These are phyloP conservation scores for Huntiella abstrusa DNA, from an alignment of 2,329 filamentous ascomycete species.

Conservation along the genomic window DNA sequence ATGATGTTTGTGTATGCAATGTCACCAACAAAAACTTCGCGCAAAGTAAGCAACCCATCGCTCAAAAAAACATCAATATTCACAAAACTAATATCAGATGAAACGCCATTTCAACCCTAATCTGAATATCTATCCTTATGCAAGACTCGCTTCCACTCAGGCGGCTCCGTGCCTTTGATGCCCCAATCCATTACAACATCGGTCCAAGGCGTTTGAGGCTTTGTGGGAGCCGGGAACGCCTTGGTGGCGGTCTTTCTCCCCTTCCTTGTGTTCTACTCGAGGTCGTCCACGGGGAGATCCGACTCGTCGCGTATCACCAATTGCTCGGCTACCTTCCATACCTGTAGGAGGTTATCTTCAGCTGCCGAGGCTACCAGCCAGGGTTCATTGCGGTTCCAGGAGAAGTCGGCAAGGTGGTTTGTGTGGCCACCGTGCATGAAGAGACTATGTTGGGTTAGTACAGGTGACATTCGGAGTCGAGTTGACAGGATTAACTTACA, in stretches of 20 bases:
- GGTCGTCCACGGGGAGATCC: conserved; percentile 57
- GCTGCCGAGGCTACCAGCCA: conserved; percentile 93
- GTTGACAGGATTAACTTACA: conserved; percentile 37
- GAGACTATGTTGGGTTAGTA: conserved; percentile 32
- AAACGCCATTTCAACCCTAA: no score
- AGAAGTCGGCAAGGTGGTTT: conserved; percentile 89
- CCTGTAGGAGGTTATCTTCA: conserved; percentile 90
- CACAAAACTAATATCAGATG: no score
- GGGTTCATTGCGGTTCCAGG: conserved; percentile 91
- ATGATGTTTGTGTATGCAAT: no score
- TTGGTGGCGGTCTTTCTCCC: background rate
- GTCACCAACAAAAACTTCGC: no score
- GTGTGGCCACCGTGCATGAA: conserved; percentile 99
- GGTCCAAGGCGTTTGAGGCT: background rate
- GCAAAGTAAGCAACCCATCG: no score
- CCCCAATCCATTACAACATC: no score
- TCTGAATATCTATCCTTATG: no score
- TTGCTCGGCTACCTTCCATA: conserved; percentile 73
- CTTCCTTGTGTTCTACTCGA: conserved; percentile 24
- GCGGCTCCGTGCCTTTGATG: no score
- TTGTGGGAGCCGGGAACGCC: no score
- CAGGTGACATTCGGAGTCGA: background rate
- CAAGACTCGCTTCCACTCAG: no score
- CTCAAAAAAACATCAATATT: no score
- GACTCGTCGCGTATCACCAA: conserved; percentile 63